Evolutionary conservation across 2,329 filamentous ascomycete genomes (phyloP), one percentile per base, ranked within the genome.

Genomic region (Blastomyces gilchristii): DNA sequence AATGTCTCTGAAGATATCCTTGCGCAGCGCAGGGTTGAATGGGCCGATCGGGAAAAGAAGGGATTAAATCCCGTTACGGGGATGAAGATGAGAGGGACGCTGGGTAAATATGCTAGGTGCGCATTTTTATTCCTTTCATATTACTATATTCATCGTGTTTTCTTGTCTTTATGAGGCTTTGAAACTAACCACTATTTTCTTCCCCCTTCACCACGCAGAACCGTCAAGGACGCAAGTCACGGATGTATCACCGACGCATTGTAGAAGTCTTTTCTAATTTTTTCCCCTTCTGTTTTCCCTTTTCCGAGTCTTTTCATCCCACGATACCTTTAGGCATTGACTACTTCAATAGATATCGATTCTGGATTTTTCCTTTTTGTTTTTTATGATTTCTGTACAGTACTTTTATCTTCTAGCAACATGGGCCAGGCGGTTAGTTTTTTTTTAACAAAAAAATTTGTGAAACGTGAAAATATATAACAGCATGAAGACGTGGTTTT

Each of bases 51-150:
- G 63, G 74, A 74, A 68, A 71, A 67, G 31, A 73, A 70, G 18
- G 76, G 76, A 28, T 67, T 72, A 64, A 68, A 77, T 34, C 75
- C 76, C 41, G 71, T 82, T 37, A 88, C 87, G 2, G 74, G 81
- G 65, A 76, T 82, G 63, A 82, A 83, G 63, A 79, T 78, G 69
- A 82, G 84, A 69, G 87, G 87, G 58, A 90, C 87, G 6, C 76
- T 90, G 68, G 84, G 82, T 67, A 90, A 90, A 77, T 90, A 90
- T 70, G 86, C 87, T 63, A 74, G 74, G 70, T 73, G 71, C 57
- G 72, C 70, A 22, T 34, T 16, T 41, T 25, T 11, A 37, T 37
- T 37, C 34, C 34, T 37, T 37, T 8, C 41, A 28, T 56, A 31
- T 43, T n/a, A 2, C 1, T 25, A 31, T 16, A 62, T 49, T 37